Evolutionary conservation across 768 basidiomycete species (phyloP).

Genomic region (Rhizopogon vinicolor): DNA sequence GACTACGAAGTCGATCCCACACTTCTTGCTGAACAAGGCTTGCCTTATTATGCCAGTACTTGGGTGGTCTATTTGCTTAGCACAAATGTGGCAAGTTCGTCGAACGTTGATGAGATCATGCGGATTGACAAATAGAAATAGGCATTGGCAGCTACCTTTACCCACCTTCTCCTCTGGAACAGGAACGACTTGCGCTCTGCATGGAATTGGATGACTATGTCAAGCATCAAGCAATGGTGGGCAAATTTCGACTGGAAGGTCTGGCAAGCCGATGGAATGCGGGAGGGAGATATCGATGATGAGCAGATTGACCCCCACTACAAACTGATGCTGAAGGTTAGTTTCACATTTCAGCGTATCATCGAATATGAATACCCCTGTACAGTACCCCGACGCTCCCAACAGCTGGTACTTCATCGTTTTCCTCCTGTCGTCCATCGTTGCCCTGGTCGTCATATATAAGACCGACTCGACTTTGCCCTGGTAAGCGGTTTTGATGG

Average conservation of each 20-base stretch:
- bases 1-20: slow-evolving; percentile 46
- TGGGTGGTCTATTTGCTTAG: slow-evolving; percentile 24
- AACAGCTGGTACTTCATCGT: slow-evolving; percentile 28
- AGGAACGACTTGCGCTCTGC: slow-evolving; percentile 41
- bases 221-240: slow-evolving; percentile 27
- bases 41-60: slow-evolving; percentile 26
- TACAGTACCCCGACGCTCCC: slow-evolving; percentile 29
- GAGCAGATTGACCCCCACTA: slow-evolving; percentile 51
- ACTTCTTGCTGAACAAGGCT: slow-evolving; percentile 39
- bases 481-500: slow-evolving; percentile 33
- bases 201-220: slow-evolving; percentile 42
- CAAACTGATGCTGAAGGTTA: slow-evolving; percentile 44
- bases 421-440: slow-evolving; percentile 31
- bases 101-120: slow-evolving; percentile 31
- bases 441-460: slow-evolving; percentile 53
- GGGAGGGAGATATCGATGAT: slow-evolving; percentile 26
- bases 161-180: slow-evolving; percentile 51
- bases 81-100: slow-evolving; percentile 42
- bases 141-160: slow-evolving; percentile 43
- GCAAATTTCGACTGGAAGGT: slow-evolving; percentile 35
- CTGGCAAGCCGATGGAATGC: slow-evolving; percentile 20
- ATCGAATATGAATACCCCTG: no score
- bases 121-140: slow-evolving; percentile 15
- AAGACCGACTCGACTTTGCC: slow-evolving; percentile 49
- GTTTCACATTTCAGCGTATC: background rate